These are phyloP conservation scores for Auriscalpium orientale DNA, from an alignment of 768 basidiomycete genomes.

Conservation along the genomic window DNA sequence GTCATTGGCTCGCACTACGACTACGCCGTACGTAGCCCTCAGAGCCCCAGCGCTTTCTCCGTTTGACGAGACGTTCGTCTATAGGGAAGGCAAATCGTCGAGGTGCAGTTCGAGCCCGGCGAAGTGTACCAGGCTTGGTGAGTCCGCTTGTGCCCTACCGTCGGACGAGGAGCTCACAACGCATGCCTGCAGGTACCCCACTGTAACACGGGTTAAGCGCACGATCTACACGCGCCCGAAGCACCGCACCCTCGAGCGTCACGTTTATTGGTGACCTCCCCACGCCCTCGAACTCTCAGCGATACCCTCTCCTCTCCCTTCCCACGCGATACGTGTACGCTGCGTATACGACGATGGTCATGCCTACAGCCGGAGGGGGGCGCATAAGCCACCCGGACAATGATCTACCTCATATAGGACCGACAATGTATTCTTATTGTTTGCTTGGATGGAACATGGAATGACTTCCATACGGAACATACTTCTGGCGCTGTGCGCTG, in stretches of 20 bases:
- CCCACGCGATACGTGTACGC: too few relatives aligned
- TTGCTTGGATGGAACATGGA: too few relatives aligned
- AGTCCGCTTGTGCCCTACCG: not conserved
- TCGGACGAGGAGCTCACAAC: not conserved
- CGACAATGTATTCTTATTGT: too few relatives aligned
- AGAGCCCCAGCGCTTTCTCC: not conserved
- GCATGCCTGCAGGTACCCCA: conserved; percentile 49
- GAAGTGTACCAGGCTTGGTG: conserved; percentile 67
- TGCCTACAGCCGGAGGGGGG: too few relatives aligned
- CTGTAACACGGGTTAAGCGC: conserved; percentile 70
- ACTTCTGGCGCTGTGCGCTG: too few relatives aligned
- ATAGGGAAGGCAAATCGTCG: conserved; percentile 76
- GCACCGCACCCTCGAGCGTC: conserved; percentile 61
- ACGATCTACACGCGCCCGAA: conserved; percentile 46
- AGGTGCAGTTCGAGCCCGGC: conserved; percentile 68
- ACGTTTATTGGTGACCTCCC: conserved; percentile 55
- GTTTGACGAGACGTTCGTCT: not conserved
- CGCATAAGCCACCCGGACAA: too few relatives aligned
- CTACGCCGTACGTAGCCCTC: conserved; percentile 43
- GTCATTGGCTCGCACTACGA: conserved; percentile 73
- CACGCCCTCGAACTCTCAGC: too few relatives aligned
- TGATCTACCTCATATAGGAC: too few relatives aligned
- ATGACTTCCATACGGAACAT: too few relatives aligned
- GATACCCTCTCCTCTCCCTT: too few relatives aligned
- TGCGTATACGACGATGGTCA: too few relatives aligned